phyloP scores from a whole-genome alignment of 352 stramenopile genomes.

The Pythium apleroticum region DNA sequence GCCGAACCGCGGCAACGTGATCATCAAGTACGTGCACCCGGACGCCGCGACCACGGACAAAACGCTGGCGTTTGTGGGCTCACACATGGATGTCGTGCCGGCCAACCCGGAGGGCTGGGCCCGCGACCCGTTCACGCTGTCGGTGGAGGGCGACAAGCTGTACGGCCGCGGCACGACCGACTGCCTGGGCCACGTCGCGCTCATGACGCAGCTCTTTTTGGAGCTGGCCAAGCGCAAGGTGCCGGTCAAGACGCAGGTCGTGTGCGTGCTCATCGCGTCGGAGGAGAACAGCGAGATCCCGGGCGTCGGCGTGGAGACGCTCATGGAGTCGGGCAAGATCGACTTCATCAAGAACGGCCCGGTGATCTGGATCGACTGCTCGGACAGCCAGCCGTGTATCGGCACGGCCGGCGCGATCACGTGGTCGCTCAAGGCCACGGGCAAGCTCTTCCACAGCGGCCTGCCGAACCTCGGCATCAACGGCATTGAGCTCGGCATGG shows the following conservation, averaged over 20 bases:
- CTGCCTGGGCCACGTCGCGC: conserved; percentile 91
- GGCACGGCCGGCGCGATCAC: conserved; percentile 86
- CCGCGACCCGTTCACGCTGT: conserved; percentile 85
- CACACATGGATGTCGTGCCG: conserved; percentile 92
- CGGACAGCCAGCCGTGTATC: conserved; percentile 92
- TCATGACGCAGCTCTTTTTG: conserved; percentile 85
- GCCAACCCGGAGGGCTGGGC: conserved; percentile 91
- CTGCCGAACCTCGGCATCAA: conserved; percentile 91
- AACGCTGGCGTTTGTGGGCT: conserved; percentile 87
- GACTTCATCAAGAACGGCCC: conserved; percentile 92
- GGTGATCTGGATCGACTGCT: conserved; percentile 92
- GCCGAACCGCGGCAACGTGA: conserved; percentile 85
- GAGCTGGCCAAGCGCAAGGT: conserved; percentile 79
- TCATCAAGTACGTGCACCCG: conserved; percentile 84
- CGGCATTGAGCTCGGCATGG: conserved; percentile 85
- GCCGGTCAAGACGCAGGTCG: conserved; percentile 69
- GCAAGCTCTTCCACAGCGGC: conserved; percentile 92
- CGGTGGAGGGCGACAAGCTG: conserved; percentile 90
- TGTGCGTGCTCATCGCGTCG: conserved; percentile 90
- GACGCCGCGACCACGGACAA: conserved; percentile 46
- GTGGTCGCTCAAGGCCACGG: conserved; percentile 89
- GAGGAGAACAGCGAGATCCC: conserved; percentile 85
- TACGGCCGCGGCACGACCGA: conserved; percentile 92
- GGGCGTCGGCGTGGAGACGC: conserved; percentile 87
- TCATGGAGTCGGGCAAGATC: conserved; percentile 88